Conservation (phyloP, 2,329 filamentous ascomycete genomes). For the Ascochyta clinopodiicola region DNA sequence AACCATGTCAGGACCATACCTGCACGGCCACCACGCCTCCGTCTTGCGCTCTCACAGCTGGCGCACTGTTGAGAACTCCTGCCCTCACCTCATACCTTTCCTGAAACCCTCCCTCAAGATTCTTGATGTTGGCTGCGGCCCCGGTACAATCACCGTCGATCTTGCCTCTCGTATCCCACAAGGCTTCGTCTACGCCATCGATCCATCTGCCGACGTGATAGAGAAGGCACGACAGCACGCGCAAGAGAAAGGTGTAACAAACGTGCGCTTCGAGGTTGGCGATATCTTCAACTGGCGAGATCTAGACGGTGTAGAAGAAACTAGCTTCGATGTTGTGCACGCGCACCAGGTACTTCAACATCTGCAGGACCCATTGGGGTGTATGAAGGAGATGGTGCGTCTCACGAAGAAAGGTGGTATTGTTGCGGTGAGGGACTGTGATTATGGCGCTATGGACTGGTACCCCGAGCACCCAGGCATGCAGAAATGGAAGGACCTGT, state of each 20-base stretch:
- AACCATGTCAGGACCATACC: slow-evolving; percentile 37
- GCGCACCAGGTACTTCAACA: slow-evolving; percentile 66
- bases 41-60: slow-evolving; percentile 54
- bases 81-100: slow-evolving; percentile 47
- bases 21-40: slow-evolving; percentile 51
- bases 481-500: slow-evolving; percentile 44
- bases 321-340: slow-evolving; percentile 65
- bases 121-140: slow-evolving; percentile 57
- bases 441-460: slow-evolving; percentile 47
- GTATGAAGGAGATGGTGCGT: slow-evolving; percentile 61
- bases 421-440: slow-evolving; percentile 54
- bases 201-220: slow-evolving; percentile 54
- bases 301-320: slow-evolving; percentile 48
- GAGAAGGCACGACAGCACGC: slow-evolving; percentile 49
- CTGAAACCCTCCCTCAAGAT: slow-evolving; percentile 44
- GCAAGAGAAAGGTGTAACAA: slow-evolving; percentile 43
- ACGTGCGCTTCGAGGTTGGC: slow-evolving; percentile 50
- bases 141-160: slow-evolving; percentile 57
- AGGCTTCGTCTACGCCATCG: slow-evolving; percentile 55
- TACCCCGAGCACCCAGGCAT: slow-evolving; percentile 48
- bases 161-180: slow-evolving; percentile 53
- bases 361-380: slow-evolving; percentile 57
- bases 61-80: slow-evolving; percentile 55
- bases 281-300: slow-evolving; percentile 54
- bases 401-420: slow-evolving; percentile 62